Conservation (phyloP, 2,329 filamentous ascomycete genomes). For the Aspergillus sp. region DNA sequence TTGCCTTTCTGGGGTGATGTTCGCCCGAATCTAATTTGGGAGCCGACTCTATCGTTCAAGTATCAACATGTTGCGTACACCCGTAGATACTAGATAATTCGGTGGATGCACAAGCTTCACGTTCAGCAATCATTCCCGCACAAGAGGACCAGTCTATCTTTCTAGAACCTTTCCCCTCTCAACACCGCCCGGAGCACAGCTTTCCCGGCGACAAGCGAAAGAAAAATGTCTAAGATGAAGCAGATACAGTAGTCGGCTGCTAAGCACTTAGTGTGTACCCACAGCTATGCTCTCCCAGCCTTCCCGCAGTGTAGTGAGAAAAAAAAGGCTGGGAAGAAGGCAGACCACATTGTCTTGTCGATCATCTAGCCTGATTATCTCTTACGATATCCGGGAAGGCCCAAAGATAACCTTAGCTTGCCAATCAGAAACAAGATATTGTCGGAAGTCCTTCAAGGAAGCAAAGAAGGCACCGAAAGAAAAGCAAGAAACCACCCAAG, state of each 20-base stretch:
- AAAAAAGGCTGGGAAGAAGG: constrained; percentile 3
- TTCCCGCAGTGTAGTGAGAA: background rate
- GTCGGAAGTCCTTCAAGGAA: constrained; percentile 1
- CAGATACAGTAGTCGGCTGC: background rate
- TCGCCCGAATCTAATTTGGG: background rate
- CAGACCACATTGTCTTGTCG: constrained; percentile 5
- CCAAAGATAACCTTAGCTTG: background rate
- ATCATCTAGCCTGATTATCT: constrained; percentile 2
- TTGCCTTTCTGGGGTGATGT: background rate
- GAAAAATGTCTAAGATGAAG: background rate
- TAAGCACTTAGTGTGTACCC: background rate
- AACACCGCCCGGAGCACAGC: background rate
- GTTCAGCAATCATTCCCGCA: background rate
- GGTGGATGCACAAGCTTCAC: background rate
- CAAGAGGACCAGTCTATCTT: background rate
- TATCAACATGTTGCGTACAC: background rate
- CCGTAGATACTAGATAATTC: background rate
- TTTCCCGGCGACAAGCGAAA: background rate
- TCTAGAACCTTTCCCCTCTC: background rate
- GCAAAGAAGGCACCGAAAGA: constrained; percentile 1
- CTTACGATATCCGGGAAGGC: background rate
- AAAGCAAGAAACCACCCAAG: constrained; percentile 7
- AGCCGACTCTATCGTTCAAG: background rate
- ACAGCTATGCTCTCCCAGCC: background rate
- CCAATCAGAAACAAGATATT: background rate